phyloP scores from a whole-genome alignment of 176 grass and related monocot genomes.

The Carex parvula region DNA sequence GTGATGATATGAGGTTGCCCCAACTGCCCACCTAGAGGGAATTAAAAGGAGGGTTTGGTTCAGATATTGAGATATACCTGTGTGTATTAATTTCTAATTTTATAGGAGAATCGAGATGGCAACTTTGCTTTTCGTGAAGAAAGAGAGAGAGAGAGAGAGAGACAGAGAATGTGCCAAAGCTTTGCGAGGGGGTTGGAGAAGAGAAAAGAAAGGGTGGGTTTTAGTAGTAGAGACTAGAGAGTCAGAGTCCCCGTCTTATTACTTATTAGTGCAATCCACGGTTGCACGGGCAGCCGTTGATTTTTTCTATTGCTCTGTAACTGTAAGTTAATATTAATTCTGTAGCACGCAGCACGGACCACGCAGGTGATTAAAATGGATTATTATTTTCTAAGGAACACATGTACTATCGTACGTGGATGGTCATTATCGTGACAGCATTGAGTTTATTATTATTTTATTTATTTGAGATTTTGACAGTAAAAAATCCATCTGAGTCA shows the following conservation, averaged over 20 bases:
- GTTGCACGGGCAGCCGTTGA: too few species aligned
- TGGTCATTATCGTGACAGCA: not conserved
- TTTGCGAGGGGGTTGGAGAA: not conserved
- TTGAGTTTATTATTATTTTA: not conserved
- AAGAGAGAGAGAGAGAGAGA: slow-evolving; percentile 2
- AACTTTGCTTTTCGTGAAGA: not conserved
- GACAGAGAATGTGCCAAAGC: not conserved
- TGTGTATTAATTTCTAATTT: not conserved
- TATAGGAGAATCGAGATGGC: not conserved
- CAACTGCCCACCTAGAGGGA: not conserved
- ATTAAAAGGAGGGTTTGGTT: not conserved
- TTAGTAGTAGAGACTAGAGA: not conserved
- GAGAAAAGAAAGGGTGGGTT: not conserved
- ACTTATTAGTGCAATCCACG: not conserved
- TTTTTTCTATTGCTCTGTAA: not conserved
- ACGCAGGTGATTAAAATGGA: not conserved
- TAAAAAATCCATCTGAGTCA: not conserved
- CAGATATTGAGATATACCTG: not conserved
- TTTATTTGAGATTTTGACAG: not conserved
- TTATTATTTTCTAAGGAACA: not conserved
- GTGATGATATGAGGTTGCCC: slow-evolving; percentile 12
- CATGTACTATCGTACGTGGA: not conserved
- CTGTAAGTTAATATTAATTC: not conserved
- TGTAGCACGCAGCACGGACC: not conserved
- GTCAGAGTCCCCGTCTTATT: too few species aligned